Evolutionary conservation across 495 filamentous ascomycete genomes (phyloP).

Genomic region (Hypoxylon lienhwacheense): DNA sequence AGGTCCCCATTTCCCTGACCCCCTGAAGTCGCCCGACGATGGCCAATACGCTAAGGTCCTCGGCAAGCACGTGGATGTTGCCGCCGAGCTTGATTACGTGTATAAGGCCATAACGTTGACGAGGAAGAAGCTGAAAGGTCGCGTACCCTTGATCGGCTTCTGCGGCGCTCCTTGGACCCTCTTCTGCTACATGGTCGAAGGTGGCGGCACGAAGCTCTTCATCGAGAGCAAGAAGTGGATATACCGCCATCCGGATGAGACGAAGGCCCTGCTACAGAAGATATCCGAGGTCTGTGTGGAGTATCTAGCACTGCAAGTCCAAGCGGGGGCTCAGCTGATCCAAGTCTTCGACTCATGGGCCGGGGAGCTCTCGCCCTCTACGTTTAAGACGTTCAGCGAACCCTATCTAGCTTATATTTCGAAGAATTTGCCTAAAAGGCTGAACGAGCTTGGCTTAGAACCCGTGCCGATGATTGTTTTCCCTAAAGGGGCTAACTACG

Average conservation of each 20-base stretch:
- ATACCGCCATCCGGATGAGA: conserved; percentile 81
- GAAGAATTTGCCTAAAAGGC: conserved; percentile 66
- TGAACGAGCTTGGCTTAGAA: conserved; percentile 73
- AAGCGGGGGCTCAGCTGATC: conserved; percentile 86
- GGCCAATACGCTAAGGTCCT: conserved; percentile 79
- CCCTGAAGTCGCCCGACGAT: conserved; percentile 74
- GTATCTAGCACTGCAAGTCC: conserved; percentile 87
- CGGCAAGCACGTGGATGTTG: conserved; percentile 76
- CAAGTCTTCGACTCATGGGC: conserved; percentile 99
- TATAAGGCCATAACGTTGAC: conserved; percentile 94
- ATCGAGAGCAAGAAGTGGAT: conserved; percentile 92
- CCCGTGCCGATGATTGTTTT: conserved; percentile 98
- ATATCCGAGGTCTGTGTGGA: conserved; percentile 92
- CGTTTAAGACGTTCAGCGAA: conserved; percentile 80
- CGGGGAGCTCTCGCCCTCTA: conserved; percentile 80
- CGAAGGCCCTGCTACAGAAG: conserved; percentile 80
- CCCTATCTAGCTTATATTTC: conserved; percentile 87
- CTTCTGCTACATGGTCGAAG: conserved; percentile 98
- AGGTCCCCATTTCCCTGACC: conserved; percentile 89
- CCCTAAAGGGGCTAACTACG: conserved; percentile 99
- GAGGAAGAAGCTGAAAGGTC: conserved; percentile 78
- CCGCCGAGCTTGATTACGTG: conserved; percentile 83
- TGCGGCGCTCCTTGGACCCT: conserved; percentile 97
- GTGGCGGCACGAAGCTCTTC: conserved; percentile 92
- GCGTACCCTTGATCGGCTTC: conserved; percentile 95